Base-by-base conservation (phyloP, 805 yeast species). In the Metschnikowia dekortorum region DNA sequence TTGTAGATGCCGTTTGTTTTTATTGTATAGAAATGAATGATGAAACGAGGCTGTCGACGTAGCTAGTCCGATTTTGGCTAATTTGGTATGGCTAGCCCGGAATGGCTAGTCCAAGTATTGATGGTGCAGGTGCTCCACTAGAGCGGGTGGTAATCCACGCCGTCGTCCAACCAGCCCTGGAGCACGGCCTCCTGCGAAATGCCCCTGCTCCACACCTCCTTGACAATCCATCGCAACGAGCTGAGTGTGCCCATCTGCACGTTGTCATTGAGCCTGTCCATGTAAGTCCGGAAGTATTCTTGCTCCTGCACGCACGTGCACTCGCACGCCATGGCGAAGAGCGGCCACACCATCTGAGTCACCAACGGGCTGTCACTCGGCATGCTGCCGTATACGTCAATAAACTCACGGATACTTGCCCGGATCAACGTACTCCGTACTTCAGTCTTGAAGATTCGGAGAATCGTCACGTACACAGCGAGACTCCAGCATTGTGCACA, bases 281-380 rank as follows among this genome's bases (percentile, higher is more conserved):
- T 70, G 54, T 64, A 74, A 18, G 51, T 47, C 42, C 57, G 59
- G 34, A 77, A 52, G 8, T 52, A 51, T 1, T 49, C 40, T 46
- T 73, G 57, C 43, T 76, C 77, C 11, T 55, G 62, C 0, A 47
- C 58, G 0, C 70, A 64, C 10, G 58, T 57, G 47, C 80, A 73
- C 50, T 73, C 74, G 45, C 82, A 67, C 4, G 76, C 79, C 37
- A 81, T 66, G 13, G 76, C 76, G 57, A 76, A 79, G 2, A 80
- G 67, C 0, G 85, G 85, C 84, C 84, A 81, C 4, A 81, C 83
- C 84, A 81, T 81, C 56, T 81, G 85, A 4, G 83, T 79, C 5
- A 78, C 75, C 16, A 74, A 62, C 1, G 84, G 81, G 1, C 80
- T 71, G 5, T 61, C 58, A 1, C 75, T 61, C 14, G 76, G 73